These are phyloP conservation scores for Fusarium sambucinum DNA, from an alignment of 2,329 filamentous ascomycete genomes.

Conservation along the genomic window DNA sequence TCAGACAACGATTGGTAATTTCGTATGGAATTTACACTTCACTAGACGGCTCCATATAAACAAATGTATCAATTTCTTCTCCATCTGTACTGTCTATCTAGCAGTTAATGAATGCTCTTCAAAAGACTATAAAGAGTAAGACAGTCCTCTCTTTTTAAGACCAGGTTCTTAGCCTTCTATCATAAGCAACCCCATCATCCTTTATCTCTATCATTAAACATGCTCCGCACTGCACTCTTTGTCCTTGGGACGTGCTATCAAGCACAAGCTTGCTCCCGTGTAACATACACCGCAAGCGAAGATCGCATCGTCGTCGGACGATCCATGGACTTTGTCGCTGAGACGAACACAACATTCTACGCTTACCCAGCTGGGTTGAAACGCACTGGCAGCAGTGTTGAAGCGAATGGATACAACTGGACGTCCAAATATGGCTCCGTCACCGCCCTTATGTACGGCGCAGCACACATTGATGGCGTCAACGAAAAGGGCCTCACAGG, in stretches of 20 bases:
- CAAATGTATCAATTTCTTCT: background rate
- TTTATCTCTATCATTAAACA: background rate
- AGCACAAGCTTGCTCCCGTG: background rate
- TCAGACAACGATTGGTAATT: background rate
- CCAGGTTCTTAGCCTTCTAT: background rate
- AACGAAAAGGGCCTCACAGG: background rate
- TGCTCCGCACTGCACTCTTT: background rate
- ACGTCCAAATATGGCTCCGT: background rate
- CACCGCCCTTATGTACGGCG: background rate
- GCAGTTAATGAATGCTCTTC: background rate
- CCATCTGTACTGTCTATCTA: background rate
- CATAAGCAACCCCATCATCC: background rate
- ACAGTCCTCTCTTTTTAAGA: background rate
- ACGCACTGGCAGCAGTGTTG: background rate
- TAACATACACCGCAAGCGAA: background rate
- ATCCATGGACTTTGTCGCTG: slow-evolving; percentile 1
- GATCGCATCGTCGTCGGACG: background rate
- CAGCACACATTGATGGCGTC: background rate
- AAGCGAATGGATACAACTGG: background rate
- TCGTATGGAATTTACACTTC: background rate
- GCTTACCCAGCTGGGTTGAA: background rate
- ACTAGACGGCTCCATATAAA: background rate
- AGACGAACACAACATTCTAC: slow-evolving; percentile 1
- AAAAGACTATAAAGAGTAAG: background rate
- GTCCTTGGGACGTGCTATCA: background rate